Percentiles rank a stretch among this genome's conserved stretches.
phyloP scores from a whole-genome alignment of 2,329 filamentous ascomycete genomes.

The Exophiala spinifera region DNA sequence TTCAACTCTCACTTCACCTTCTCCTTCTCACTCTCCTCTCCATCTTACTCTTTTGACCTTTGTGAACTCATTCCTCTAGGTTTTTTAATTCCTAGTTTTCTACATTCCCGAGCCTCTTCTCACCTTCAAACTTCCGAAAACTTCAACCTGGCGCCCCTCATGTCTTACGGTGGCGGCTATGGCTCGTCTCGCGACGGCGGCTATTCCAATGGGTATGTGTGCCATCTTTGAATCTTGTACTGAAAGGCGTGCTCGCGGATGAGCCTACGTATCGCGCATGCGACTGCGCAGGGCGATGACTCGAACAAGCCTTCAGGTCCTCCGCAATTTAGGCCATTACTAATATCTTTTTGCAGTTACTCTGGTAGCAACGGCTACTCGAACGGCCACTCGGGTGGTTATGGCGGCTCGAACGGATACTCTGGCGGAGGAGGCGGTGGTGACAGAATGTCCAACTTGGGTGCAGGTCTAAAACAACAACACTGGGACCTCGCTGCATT shows the following conservation, averaged over 20 bases:
- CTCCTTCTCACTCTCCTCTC: constrained; percentile 2
- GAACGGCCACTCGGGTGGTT: constrained; percentile 48
- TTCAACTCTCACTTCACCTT: constrained; percentile 7
- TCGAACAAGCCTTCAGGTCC: not conserved
- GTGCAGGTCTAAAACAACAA: constrained; percentile 81
- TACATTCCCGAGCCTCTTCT: constrained; percentile 18
- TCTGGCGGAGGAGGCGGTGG: constrained; percentile 59
- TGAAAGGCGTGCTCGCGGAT: not conserved
- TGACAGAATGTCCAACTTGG: constrained; percentile 91
- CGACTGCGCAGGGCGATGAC: too few species aligned
- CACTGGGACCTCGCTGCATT: constrained; percentile 76
- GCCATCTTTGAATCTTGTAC: too few species aligned
- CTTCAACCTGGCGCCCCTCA: constrained; percentile 42
- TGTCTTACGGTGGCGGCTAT: constrained; percentile 63
- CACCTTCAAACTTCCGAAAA: constrained; percentile 10
- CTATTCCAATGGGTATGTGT: constrained; percentile 26
- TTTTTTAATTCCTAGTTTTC: constrained; percentile 22
- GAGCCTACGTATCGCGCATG: not conserved
- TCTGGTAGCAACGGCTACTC: constrained; percentile 46
- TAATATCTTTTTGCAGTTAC: constrained; percentile 12
- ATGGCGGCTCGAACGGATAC: constrained; percentile 52
- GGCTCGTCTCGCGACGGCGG: constrained; percentile 48
- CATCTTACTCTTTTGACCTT: constrained; percentile 22
- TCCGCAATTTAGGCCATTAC: constrained; percentile 1
- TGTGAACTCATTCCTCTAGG: constrained; percentile 32